Base-by-base conservation (phyloP, 768 basidiomycete species). In the Pisolithus tinctorius region DNA sequence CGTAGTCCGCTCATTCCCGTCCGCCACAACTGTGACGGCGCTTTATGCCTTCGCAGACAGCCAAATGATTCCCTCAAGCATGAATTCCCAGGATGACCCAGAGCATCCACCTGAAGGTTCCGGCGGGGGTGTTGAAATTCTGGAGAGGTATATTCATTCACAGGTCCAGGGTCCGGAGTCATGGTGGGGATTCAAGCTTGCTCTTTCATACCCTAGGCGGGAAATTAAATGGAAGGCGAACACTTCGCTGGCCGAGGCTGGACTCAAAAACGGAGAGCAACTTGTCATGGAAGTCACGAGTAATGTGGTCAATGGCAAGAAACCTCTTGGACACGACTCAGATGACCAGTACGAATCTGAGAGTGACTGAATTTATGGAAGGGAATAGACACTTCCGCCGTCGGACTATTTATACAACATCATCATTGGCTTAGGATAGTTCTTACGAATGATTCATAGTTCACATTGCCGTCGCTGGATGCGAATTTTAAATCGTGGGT, bases 381-480 rank as follows among this genome's bases (percentile, higher is more conserved):
- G 34, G 34, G 34, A 17, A 16, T 23, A 41, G 17, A 41, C 40
- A 20, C 51, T 16, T 31, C 6, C 6, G 40, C 7, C 39, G 39
- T 40, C 34, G 17, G 23, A 17, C 25, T 31, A 41, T 46, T 36
- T 25, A 42, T 43, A 49, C 36, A 41, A 41, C 17, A 36, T 40
- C 40, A 59, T 69, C 72, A 93, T 77, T 93, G 92, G 63, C 83
- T 88, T 48, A 95, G 81, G 60, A 97, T 93, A 17, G 90, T 92
- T 69, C 93, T 84, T 45, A 96, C 93, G 62, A 98, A 96, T 2
- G 89, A 92, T 68, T 95, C 93, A 66, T 98, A 97, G 71, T 97
- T 95, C 64, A 97, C 84, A 60, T 95, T 96, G 13, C 95, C 95
- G 63, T 97, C 94, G 23, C 94, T 96, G 63, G 4, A 43, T 45